Conservation (phyloP, 192 early-diverging fungal genomes). For the Radiomyces spectabilis region DNA sequence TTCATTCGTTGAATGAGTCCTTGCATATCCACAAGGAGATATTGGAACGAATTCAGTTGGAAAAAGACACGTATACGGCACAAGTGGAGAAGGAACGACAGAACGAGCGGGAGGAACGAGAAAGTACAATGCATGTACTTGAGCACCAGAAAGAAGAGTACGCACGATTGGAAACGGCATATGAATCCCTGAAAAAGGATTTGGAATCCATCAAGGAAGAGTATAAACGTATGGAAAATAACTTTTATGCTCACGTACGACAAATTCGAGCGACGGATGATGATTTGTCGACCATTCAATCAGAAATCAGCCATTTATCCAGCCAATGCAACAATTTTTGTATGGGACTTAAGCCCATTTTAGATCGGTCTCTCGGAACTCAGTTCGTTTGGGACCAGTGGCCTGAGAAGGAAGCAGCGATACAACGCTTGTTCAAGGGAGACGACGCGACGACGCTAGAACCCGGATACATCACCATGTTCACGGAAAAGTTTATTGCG, state of each 20-base stretch:
- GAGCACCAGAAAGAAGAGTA: conserved; percentile 2
- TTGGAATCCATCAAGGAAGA: conserved; percentile 6
- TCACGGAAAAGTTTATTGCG: conserved; percentile 36
- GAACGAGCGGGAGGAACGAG: neutral
- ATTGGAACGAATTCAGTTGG: conserved; percentile 7
- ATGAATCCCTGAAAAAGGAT: conserved; percentile 1
- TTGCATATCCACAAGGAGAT: conserved; percentile 17
- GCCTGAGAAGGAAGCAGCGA: neutral
- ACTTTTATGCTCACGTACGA: conserved; percentile 10
- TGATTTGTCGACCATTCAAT: conserved; percentile 4
- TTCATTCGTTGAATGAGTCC: conserved; percentile 16
- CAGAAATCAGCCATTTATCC: conserved; percentile 1
- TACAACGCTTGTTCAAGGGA: neutral
- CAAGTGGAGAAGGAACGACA: neutral
- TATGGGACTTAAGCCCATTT: conserved; percentile 3
- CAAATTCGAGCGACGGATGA: conserved; percentile 6
- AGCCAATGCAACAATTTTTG: conserved; percentile 17
- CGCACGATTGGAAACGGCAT: neutral
- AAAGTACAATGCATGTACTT: neutral
- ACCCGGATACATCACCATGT: conserved; percentile 30
- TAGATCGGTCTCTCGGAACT: too few relatives aligned
- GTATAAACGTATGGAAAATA: conserved; percentile 8
- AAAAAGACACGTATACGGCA: conserved; percentile 6
- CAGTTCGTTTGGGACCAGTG: too few relatives aligned
- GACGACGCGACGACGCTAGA: conserved; percentile 12